phyloP scores from a whole-genome alignment of 164 flowering plant genomes.

The Chimonanthus praecox region DNA sequence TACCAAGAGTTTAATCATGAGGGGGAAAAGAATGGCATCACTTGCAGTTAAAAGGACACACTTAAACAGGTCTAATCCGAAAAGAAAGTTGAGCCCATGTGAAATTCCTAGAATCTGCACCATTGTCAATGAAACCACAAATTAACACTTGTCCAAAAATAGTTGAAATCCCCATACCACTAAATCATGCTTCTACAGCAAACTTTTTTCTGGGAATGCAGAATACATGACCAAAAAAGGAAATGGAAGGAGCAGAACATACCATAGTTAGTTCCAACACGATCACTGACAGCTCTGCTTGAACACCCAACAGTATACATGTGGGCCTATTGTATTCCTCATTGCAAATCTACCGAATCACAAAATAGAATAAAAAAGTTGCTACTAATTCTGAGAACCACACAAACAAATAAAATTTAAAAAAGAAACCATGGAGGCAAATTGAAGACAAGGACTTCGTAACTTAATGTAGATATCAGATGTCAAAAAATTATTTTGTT shows the following conservation, averaged over 20 bases:
- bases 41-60: conserved; percentile 59
- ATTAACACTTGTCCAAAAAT: not conserved
- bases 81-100: conserved; percentile 64
- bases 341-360: conserved; percentile 62
- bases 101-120: conserved; percentile 78
- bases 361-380: not conserved
- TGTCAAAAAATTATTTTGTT: too few species aligned
- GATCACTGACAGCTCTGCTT: conserved; percentile 64
- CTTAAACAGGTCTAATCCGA: conserved; percentile 64
- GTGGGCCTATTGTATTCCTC: conserved; percentile 69
- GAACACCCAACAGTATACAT: conserved; percentile 72
- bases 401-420: not conserved
- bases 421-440: too few species aligned
- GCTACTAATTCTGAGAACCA: not conserved
- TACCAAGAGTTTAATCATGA: conserved; percentile 58
- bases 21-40: conserved; percentile 59
- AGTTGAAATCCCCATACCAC: not conserved
- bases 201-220: not conserved
- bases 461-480: too few species aligned
- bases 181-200: not conserved
- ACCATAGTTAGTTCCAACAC: conserved; percentile 78
- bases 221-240: not conserved
- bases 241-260: conserved; percentile 15
- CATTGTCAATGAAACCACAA: conserved; percentile 9
- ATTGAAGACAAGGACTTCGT: too few species aligned